Evolutionary conservation across 345 rosid genomes (phyloP).

Genomic region (Aquilaria sinensis): DNA sequence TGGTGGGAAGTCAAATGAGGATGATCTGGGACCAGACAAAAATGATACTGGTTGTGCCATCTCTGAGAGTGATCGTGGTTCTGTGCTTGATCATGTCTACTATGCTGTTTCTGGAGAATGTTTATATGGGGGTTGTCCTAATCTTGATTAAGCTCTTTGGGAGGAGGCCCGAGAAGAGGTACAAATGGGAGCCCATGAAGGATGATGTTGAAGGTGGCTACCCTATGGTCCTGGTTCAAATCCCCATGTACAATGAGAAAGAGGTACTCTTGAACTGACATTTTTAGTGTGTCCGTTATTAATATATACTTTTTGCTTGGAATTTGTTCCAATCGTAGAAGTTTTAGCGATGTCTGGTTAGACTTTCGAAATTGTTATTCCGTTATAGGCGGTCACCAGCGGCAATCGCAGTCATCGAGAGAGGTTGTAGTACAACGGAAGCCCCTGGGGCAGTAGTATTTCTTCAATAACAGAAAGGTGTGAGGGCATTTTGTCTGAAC

Average conservation of each 20-base stretch:
- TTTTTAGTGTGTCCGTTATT: too few relatives aligned
- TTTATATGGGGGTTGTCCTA: conserved; percentile 55
- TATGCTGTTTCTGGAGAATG: conserved; percentile 51
- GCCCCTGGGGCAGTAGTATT: too few relatives aligned
- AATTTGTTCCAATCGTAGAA: too few relatives aligned
- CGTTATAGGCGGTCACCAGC: too few relatives aligned
- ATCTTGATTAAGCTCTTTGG: conserved; percentile 33
- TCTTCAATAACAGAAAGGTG: too few relatives aligned
- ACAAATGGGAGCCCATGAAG: conserved; percentile 50
- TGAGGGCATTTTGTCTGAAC: too few relatives aligned
- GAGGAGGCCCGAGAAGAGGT: conserved; percentile 41
- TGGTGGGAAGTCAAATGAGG: conserved; percentile 16
- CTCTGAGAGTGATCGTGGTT: conserved; percentile 31
- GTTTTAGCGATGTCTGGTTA: too few relatives aligned
- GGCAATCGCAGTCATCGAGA: too few relatives aligned
- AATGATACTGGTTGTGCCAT: conserved; percentile 50
- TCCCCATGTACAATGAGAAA: conserved; percentile 69
- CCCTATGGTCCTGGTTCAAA: conserved; percentile 60
- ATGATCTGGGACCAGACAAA: conserved; percentile 47
- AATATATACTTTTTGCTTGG: too few relatives aligned
- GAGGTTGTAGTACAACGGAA: too few relatives aligned
- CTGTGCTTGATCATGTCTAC: conserved; percentile 50
- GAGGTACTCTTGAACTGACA: conserved; percentile 28
- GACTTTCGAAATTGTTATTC: too few relatives aligned
- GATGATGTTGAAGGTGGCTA: conserved; percentile 60